phyloP scores from a whole-genome alignment of 768 basidiomycete genomes.

The Kondoa subrosea region DNA sequence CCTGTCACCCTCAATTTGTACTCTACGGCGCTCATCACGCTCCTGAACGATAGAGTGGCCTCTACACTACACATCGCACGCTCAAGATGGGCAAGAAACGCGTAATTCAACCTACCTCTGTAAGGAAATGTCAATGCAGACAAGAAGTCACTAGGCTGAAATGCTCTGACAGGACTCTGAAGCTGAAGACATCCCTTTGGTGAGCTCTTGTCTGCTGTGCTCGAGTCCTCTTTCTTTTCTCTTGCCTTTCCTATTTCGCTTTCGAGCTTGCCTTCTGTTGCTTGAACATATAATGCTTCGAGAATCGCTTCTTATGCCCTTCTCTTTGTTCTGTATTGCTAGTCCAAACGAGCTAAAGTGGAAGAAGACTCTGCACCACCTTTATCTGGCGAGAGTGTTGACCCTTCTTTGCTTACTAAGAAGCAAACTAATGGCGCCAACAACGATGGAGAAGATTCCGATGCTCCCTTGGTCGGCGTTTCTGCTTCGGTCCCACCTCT shows the following conservation, averaged over 20 bases:
- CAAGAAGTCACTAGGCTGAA: not conserved
- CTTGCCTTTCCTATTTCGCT: not conserved
- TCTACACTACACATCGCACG: not conserved
- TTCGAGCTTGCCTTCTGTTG: not conserved
- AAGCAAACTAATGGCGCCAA: constrained; percentile 9
- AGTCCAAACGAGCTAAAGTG: not conserved
- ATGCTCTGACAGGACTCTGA: not conserved
- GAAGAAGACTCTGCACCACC: not conserved
- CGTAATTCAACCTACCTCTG: constrained; percentile 19
- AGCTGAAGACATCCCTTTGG: constrained; percentile 18
- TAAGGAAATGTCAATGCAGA: no score
- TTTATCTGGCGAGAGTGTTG: not conserved
- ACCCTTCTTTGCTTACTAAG: not conserved
- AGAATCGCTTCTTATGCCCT: not conserved
- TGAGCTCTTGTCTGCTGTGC: constrained; percentile 7
- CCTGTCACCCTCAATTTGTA: not conserved
- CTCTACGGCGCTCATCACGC: not conserved
- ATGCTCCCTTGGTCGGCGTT: constrained; percentile 10
- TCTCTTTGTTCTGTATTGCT: no score
- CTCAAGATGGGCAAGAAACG: constrained; percentile 24
- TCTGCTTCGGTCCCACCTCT: not conserved
- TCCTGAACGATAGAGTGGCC: no score
- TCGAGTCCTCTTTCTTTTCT: not conserved
- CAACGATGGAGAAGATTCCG: not conserved
- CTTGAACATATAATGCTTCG: not conserved